A percentile compares a stretch with the other conserved stretches of the same genome.
phyloP scores from a whole-genome alignment of 805 yeast species.

The Pichia californica region DNA sequence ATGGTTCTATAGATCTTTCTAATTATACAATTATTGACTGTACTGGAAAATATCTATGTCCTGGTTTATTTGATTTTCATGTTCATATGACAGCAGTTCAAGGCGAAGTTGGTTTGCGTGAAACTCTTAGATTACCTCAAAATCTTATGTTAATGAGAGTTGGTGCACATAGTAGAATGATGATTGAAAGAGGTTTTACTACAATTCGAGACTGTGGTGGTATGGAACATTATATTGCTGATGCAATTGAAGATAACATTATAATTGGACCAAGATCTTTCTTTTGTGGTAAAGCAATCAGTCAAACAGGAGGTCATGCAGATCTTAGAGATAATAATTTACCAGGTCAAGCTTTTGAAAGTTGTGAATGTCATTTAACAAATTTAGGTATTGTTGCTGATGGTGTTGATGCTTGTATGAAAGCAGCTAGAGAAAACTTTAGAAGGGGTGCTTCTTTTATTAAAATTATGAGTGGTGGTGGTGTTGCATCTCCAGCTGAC shows the following conservation, averaged over 20 bases:
- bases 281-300: conserved; percentile 22
- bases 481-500: conserved; percentile 28
- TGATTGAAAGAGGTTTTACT: conserved; percentile 25
- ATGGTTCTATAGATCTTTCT: conserved; percentile 5
- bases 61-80: conserved; percentile 26
- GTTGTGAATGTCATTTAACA: conserved; percentile 22
- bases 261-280: conserved; percentile 24
- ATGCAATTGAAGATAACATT: conserved; percentile 24
- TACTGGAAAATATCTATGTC: conserved; percentile 22
- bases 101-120: conserved; percentile 20
- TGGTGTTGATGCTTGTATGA: conserved; percentile 23
- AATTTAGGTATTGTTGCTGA: conserved; percentile 22
- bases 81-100: conserved; percentile 23
- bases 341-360: conserved; percentile 21
- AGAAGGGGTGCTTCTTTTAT: conserved; percentile 25
- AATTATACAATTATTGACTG: conserved; percentile 18
- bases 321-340: conserved; percentile 20
- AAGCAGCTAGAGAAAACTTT: conserved; percentile 22
- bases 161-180: conserved; percentile 14
- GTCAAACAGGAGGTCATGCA: conserved; percentile 29
- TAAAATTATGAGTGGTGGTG: conserved; percentile 28
- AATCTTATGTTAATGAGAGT: conserved; percentile 20
- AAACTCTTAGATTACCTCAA: conserved; percentile 18
- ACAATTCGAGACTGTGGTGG: conserved; percentile 24
- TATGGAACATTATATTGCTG: conserved; percentile 17